Base-by-base conservation (phyloP, 768 basidiomycete species). In the Chalciporus pseudorubinellus region DNA sequence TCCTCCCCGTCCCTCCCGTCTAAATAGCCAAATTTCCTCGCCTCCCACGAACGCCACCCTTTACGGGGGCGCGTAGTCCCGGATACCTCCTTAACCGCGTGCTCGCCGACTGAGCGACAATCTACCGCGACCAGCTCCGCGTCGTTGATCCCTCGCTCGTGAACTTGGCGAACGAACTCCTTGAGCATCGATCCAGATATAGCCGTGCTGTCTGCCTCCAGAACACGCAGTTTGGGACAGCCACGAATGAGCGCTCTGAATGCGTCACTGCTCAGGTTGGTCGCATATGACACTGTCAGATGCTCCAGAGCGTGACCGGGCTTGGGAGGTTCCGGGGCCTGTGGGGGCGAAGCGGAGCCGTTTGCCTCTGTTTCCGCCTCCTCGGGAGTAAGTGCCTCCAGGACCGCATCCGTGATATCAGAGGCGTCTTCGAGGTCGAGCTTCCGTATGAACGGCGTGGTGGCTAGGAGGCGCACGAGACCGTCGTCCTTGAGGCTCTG, bases 381-480 rank as follows among this genome's bases (percentile, higher is more conserved):
- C 26, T 31, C 43, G 0, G 84, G 87, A 1, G 87, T 89, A 29
- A 97, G 72, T 0, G 74, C 73, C 18, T 73, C 71, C 21, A 95
- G 66, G n/a, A 93, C 77, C 3, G 74, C 70, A 65, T 95, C 92
- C 1, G 81, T 86, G 47, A 94, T 80, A 16, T 84, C 79, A 12
- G 70, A 67, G 6, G 90, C 90, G 57, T 92, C 89, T 63, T 95
- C 94, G n/a, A 97, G 72, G 65, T 97, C 94, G 36, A 95, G 70
- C 40, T 81, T 81, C 48, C 83, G 77, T 42, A 97, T 83, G 53
- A 75, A 66, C 1, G 88, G 88, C 3, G 84, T 85, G 13, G 85
- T 86, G 40, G 69, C 70, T 31, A 97, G 70, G 19, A 97, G 75
- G 39, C 76, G 75, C 16, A 91, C 71, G 7, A 97, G 70, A n/a